phyloP scores from a whole-genome alignment of 2,329 filamentous ascomycete species.

The Colletotrichum lupini region DNA sequence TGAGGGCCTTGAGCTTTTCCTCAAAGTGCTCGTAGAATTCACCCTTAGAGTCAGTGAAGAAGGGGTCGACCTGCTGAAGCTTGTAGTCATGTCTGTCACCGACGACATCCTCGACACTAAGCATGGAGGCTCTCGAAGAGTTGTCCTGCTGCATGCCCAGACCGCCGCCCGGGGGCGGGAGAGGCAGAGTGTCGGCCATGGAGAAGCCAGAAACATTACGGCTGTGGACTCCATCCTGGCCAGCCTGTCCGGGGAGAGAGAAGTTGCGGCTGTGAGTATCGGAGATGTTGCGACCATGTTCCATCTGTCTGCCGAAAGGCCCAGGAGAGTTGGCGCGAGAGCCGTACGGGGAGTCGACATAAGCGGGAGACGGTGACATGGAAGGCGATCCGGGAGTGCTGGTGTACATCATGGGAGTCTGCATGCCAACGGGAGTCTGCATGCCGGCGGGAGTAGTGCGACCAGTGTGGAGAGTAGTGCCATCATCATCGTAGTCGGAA shows the following conservation, averaged over 20 bases:
- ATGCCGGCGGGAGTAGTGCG: conserved; percentile 31
- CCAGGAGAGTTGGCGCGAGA: conserved; percentile 27
- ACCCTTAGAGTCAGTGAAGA: conserved; percentile 73
- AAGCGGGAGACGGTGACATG: conserved; percentile 26
- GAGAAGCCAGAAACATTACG: conserved; percentile 30
- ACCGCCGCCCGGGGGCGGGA: conserved; percentile 32
- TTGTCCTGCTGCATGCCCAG: conserved; percentile 35
- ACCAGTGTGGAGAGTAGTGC: conserved; percentile 31
- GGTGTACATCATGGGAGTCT: conserved; percentile 23
- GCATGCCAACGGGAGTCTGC: conserved; percentile 25
- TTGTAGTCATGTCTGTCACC: conserved; percentile 71
- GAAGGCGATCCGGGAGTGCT: conserved; percentile 30
- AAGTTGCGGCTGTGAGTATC: conserved; percentile 24
- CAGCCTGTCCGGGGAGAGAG: conserved; percentile 29
- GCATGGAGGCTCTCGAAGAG: conserved; percentile 50
- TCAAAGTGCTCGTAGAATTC: conserved; percentile 70
- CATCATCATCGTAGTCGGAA: conserved; percentile 32
- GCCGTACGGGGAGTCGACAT: conserved; percentile 29
- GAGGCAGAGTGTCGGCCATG: conserved; percentile 42
- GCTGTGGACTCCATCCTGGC: conserved; percentile 11
- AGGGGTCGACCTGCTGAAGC: conserved; percentile 74
- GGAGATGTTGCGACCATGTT: conserved; percentile 30
- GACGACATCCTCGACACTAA: conserved; percentile 68
- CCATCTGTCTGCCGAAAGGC: background rate
- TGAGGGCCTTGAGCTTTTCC: conserved; percentile 63